Percentiles rank a stretch among this genome's conserved stretches.
These are phyloP conservation scores for Umbelopsis sp. DNA, from an alignment of 192 early-diverging fungal species.

Conservation along the genomic window DNA sequence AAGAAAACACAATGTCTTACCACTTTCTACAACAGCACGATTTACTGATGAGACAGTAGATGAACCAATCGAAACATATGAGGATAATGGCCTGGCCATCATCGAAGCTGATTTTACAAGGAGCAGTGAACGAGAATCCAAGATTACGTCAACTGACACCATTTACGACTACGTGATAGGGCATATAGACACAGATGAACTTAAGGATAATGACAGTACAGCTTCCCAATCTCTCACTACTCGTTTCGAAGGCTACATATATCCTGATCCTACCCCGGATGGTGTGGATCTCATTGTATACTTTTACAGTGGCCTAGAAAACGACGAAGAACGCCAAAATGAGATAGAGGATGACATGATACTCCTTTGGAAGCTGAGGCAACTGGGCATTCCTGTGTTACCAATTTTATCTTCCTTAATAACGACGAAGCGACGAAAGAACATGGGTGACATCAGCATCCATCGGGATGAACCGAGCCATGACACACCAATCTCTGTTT, in stretches of 20 bases:
- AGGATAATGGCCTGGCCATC: constrained; percentile 35
- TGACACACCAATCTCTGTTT: not conserved
- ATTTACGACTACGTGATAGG: constrained; percentile 4
- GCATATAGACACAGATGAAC: not conserved
- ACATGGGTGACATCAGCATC: not conserved
- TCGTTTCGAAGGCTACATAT: constrained; percentile 30
- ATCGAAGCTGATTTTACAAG: constrained; percentile 41
- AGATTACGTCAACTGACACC: not conserved
- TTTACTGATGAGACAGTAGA: not conserved
- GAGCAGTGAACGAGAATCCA: not conserved
- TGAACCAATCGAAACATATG: constrained; percentile 23
- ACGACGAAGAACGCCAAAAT: constrained; percentile 15
- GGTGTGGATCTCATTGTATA: constrained; percentile 41
- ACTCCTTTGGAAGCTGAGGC: constrained; percentile 14
- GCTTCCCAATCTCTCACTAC: not conserved
- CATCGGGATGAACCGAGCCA: not conserved
- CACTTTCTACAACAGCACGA: not conserved
- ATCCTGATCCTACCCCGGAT: constrained; percentile 34
- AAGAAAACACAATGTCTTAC: constrained; percentile 26
- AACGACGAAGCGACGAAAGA: not conserved
- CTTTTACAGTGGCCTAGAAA: constrained; percentile 33
- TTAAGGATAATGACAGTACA: not conserved
- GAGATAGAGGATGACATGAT: constrained; percentile 23
- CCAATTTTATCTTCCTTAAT: constrained; percentile 6
- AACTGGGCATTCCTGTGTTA: constrained; percentile 16